phyloP scores from a whole-genome alignment of 2,329 filamentous ascomycete genomes.

The Botryotinia narcissicola region DNA sequence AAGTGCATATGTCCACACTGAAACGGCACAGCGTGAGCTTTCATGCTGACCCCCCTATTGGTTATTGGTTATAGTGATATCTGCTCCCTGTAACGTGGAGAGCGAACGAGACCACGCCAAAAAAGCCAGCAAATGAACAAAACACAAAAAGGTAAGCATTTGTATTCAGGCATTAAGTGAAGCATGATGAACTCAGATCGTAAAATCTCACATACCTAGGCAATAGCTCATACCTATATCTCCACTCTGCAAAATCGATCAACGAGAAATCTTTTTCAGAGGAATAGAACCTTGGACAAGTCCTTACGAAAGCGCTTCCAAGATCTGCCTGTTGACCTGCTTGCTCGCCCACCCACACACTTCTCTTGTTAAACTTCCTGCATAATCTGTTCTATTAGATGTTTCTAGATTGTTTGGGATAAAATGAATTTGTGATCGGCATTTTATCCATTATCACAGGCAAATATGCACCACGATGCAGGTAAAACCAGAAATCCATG shows the following conservation, averaged over 20 bases:
- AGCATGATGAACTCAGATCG: not conserved
- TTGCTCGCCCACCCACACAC: not conserved
- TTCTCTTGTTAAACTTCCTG: not conserved
- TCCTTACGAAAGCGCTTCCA: not conserved
- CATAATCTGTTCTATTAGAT: not conserved
- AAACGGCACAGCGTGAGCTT: slow-evolving; percentile 20
- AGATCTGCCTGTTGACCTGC: not conserved
- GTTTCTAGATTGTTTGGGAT: slow-evolving; percentile 14
- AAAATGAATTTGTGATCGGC: slow-evolving; percentile 4
- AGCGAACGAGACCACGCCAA: slow-evolving; percentile 15
- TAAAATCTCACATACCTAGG: slow-evolving; percentile 15
- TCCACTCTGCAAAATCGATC: not conserved
- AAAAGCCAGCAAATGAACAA: slow-evolving; percentile 11
- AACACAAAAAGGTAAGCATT: slow-evolving; percentile 11
- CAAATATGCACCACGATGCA: slow-evolving; percentile 6
- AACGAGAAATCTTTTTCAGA: slow-evolving; percentile 2
- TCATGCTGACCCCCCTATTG: slow-evolving; percentile 17
- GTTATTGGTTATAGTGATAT: slow-evolving; percentile 13
- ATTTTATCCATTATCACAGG: slow-evolving; percentile 4
- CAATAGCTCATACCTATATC: not conserved
- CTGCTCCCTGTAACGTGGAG: slow-evolving; percentile 16
- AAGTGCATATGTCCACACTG: slow-evolving; percentile 3
- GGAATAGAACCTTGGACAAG: not conserved
- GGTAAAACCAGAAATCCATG: slow-evolving; percentile 11
- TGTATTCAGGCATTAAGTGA: slow-evolving; percentile 1